These are phyloP conservation scores for Linum lewisii DNA, from an alignment of 345 rosid species.

Conservation along the genomic window DNA sequence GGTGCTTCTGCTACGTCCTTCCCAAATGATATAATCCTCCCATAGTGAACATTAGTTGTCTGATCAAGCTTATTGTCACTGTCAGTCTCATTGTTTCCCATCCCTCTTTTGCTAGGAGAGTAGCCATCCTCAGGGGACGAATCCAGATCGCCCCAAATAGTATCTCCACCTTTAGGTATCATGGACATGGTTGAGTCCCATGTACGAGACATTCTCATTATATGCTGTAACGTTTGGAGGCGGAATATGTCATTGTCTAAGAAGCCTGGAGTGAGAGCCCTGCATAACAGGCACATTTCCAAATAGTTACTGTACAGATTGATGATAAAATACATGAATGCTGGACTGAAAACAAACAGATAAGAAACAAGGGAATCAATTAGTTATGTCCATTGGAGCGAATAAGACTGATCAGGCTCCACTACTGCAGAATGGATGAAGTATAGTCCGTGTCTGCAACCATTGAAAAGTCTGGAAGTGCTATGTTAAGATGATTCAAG, in stretches of 20 bases:
- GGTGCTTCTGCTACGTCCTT: slow-evolving; percentile 39
- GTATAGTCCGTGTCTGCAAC: too few species aligned
- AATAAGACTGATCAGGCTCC: too few species aligned
- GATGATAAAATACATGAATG: too few species aligned
- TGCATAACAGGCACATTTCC: slow-evolving; percentile 14
- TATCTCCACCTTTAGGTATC: slow-evolving; percentile 69
- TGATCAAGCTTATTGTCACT: slow-evolving; percentile 8
- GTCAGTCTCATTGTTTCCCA: slow-evolving; percentile 19
- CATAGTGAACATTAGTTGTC: slow-evolving; percentile 29
- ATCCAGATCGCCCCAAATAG: slow-evolving; percentile 61
- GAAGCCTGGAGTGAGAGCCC: slow-evolving; percentile 51
- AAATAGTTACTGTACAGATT: too few species aligned
- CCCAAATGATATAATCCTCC: slow-evolving; percentile 59
- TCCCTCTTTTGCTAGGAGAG: slow-evolving; percentile 22
- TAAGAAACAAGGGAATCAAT: too few species aligned
- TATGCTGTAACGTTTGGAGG: slow-evolving; percentile 47
- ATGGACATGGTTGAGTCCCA: slow-evolving; percentile 74
- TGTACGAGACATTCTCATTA: slow-evolving; percentile 60
- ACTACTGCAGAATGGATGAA: too few species aligned
- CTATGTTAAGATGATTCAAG: too few species aligned
- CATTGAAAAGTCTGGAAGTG: too few species aligned
- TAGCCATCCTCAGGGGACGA: slow-evolving; percentile 53
- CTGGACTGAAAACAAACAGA: too few species aligned
- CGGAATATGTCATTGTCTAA: slow-evolving; percentile 51
- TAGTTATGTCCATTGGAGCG: too few species aligned